Percentiles rank a stretch among this genome's conserved stretches.
phyloP scores from a whole-genome alignment of 495 filamentous ascomycete species.

The Aspergillus indologenus region DNA sequence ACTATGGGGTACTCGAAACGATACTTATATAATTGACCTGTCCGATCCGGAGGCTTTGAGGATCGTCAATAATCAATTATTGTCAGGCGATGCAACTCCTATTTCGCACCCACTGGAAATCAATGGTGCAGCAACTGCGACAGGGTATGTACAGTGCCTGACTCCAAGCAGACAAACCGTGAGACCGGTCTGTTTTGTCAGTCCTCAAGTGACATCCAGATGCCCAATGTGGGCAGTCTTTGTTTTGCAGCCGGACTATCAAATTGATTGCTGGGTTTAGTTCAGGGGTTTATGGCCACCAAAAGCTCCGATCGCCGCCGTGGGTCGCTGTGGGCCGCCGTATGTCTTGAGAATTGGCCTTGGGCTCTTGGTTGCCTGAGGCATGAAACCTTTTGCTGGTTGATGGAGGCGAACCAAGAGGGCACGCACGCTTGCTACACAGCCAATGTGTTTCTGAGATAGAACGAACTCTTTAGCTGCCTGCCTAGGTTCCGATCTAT shows the following conservation, averaged over 20 bases:
- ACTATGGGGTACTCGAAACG: neutral
- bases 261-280: neutral
- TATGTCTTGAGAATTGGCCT: conserved; percentile 7
- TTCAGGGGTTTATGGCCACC: conserved; percentile 32
- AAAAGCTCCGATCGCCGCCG: conserved; percentile 17
- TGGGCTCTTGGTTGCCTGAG: neutral
- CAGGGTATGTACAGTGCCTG: neutral
- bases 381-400: too few species aligned
- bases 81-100: neutral
- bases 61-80: conserved; percentile 17
- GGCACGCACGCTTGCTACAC: too few species aligned
- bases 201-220: neutral
- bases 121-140: neutral
- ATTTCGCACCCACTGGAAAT: neutral
- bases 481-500: too few species aligned
- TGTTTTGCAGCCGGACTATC: neutral
- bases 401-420: too few species aligned
- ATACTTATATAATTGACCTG: conserved; percentile 11
- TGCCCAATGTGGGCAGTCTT: neutral
- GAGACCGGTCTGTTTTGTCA: neutral
- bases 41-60: conserved; percentile 10
- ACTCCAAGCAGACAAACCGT: neutral
- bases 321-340: conserved; percentile 34
- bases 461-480: too few species aligned
- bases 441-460: too few species aligned